Evolutionary conservation across 2,329 filamentous ascomycete genomes (phyloP).

Genomic region (Penicillium sp.): DNA sequence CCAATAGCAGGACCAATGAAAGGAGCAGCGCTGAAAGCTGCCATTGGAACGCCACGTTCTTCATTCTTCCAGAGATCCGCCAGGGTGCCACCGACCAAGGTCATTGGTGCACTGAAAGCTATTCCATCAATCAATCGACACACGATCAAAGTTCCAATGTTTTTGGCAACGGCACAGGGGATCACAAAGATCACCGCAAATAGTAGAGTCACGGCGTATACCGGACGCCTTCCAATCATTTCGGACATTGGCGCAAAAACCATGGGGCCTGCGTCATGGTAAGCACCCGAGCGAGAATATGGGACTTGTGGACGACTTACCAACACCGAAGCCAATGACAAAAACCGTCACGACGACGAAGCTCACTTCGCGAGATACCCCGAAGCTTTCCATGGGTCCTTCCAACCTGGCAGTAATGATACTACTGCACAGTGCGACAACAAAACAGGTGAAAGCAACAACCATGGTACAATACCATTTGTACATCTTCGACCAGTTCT

Average conservation of each 20-base stretch:
- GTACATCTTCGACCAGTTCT: constrained; percentile 75
- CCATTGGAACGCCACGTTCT: constrained; percentile 83
- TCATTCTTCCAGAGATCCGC: constrained; percentile 82
- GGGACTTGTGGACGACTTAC: constrained; percentile 36
- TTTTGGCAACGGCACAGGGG: constrained; percentile 72
- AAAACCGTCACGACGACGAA: constrained; percentile 72
- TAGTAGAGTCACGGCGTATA: constrained; percentile 67
- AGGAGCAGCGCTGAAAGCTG: constrained; percentile 76
- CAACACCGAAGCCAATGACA: constrained; percentile 77
- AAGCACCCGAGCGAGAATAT: constrained; percentile 1
- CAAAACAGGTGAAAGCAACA: constrained; percentile 72
- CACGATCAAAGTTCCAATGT: constrained; percentile 72
- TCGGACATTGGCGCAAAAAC: constrained; percentile 75
- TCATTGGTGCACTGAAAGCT: constrained; percentile 83
- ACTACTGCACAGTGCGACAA: constrained; percentile 67
- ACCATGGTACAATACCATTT: constrained; percentile 88
- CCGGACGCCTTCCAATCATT: constrained; percentile 66
- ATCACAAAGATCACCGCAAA: constrained; percentile 76
- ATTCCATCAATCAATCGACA: constrained; percentile 77
- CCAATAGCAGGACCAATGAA: constrained; percentile 79
- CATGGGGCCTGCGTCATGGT: constrained; percentile 60
- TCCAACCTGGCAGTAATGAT: constrained; percentile 74
- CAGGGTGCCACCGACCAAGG: constrained; percentile 75
- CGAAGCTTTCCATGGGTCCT: constrained; percentile 62
- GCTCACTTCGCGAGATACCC: constrained; percentile 68